A percentile compares a stretch with the other conserved stretches of the same genome.
Conservation (phyloP, 2,329 filamentous ascomycete genomes). For the Bipolaris cookei region DNA sequence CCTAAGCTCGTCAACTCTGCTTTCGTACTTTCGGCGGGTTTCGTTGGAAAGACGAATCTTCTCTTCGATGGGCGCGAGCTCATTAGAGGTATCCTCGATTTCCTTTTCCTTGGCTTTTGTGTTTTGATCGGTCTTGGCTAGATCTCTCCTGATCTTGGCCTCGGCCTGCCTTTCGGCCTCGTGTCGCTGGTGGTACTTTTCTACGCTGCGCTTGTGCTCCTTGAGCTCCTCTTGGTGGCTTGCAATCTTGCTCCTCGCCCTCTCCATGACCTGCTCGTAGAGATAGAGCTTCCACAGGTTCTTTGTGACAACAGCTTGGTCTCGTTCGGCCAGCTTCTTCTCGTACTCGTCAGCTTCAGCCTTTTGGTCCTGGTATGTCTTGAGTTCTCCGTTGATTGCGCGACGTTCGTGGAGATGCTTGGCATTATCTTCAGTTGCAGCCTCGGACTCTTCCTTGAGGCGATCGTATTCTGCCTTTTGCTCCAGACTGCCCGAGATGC, state of each 20-base stretch:
- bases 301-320: slow-evolving; percentile 89
- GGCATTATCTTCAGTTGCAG: slow-evolving; percentile 85
- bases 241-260: slow-evolving; percentile 87
- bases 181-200: slow-evolving; percentile 79
- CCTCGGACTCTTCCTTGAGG: slow-evolving; percentile 84
- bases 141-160: slow-evolving; percentile 74
- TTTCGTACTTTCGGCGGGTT: slow-evolving; percentile 71
- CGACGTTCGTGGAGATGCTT: slow-evolving; percentile 87
- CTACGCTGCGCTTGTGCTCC: slow-evolving; percentile 85
- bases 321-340: slow-evolving; percentile 85
- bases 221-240: slow-evolving; percentile 94
- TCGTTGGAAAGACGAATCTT: slow-evolving; percentile 79
- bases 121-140: slow-evolving; percentile 79
- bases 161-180: slow-evolving; percentile 87
- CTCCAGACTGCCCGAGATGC: slow-evolving; percentile 95
- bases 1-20: slow-evolving; percentile 71
- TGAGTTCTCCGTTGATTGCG: slow-evolving; percentile 96
- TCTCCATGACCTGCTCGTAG: slow-evolving; percentile 90
- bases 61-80: slow-evolving; percentile 86
- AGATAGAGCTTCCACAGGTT: slow-evolving; percentile 97
- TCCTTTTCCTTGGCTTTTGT: slow-evolving; percentile 87
- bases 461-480: slow-evolving; percentile 93
- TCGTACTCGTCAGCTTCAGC: slow-evolving; percentile 93
- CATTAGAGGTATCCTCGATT: slow-evolving; percentile 84
- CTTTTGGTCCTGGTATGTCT: slow-evolving; percentile 97